Conservation (phyloP, 495 filamentous ascomycete species). For the Hypoxylon lenormandii region DNA sequence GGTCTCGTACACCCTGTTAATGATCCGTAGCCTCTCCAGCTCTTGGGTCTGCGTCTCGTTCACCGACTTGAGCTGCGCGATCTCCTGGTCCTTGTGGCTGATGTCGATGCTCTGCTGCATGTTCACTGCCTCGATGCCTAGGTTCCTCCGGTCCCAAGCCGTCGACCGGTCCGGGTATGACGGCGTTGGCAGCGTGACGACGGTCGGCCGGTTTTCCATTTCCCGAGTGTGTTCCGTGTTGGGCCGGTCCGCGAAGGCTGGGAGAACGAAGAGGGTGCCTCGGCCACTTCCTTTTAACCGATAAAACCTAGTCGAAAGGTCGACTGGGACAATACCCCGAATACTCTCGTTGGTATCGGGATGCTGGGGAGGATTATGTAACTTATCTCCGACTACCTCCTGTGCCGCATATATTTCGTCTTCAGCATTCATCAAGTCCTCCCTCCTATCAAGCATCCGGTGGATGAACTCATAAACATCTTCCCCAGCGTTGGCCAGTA, state of each 20-base stretch:
- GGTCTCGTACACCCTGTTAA: constrained; percentile 41
- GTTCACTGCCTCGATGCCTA: constrained; percentile 35
- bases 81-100: constrained; percentile 7
- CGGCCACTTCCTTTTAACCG: constrained; percentile 57
- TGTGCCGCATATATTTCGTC: constrained; percentile 41
- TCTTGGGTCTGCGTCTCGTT: constrained; percentile 8
- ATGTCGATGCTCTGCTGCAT: constrained; percentile 6
- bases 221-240: constrained; percentile 55
- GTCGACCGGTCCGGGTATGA: constrained; percentile 49
- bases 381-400: constrained; percentile 52
- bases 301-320: constrained; percentile 61
- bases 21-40: constrained; percentile 38
- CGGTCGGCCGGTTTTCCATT: constrained; percentile 59
- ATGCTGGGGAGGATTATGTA: no score
- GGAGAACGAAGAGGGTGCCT: constrained; percentile 62
- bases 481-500: constrained; percentile 65
- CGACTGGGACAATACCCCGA: constrained; percentile 58
- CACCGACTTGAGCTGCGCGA: constrained; percentile 22
- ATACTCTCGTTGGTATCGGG: constrained; percentile 36
- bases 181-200: constrained; percentile 58
- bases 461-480: constrained; percentile 61
- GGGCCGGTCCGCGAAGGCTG: constrained; percentile 61
- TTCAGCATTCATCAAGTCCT: constrained; percentile 48
- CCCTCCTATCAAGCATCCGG: constrained; percentile 59
- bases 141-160: constrained; percentile 53